These are phyloP conservation scores for Trichophyton simii DNA, from an alignment of 2,329 filamentous ascomycete species.

Conservation along the genomic window DNA sequence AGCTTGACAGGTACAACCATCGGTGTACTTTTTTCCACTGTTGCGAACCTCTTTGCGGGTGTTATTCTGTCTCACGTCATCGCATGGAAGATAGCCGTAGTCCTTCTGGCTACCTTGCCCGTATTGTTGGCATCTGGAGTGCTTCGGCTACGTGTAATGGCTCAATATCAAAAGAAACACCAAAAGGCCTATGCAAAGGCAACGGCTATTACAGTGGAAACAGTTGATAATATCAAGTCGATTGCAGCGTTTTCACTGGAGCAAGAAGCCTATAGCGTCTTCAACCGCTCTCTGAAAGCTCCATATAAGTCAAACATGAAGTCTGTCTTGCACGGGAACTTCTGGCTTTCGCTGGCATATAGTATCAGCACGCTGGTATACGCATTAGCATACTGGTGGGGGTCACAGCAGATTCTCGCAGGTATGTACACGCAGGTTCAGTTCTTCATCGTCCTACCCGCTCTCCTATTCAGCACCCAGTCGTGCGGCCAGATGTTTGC, in stretches of 20 bases:
- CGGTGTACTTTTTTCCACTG: conserved; percentile 51
- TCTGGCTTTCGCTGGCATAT: conserved; percentile 25
- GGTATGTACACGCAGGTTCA: conserved; percentile 48
- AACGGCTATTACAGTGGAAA: conserved; percentile 35
- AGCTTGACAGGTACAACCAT: conserved; percentile 55
- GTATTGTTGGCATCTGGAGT: conserved; percentile 52
- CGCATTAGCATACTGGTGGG: conserved; percentile 64
- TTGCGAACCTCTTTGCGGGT: conserved; percentile 51
- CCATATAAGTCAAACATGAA: conserved; percentile 34
- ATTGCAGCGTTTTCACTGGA: conserved; percentile 36
- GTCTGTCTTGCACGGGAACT: conserved; percentile 32
- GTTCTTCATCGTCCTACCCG: conserved; percentile 57
- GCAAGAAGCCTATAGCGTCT: conserved; percentile 30
- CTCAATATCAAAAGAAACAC: conserved; percentile 42
- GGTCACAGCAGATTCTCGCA: conserved; percentile 50
- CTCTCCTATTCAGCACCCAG: conserved; percentile 56
- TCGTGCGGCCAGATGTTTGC: conserved; percentile 57
- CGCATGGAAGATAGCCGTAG: conserved; percentile 59
- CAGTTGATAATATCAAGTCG: conserved; percentile 35
- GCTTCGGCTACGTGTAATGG: conserved; percentile 50
- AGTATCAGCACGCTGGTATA: conserved; percentile 50
- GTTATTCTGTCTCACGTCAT: conserved; percentile 54
- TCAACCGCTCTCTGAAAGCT: conserved; percentile 26
- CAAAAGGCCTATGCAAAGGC: conserved; percentile 35
- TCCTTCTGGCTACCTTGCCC: conserved; percentile 53